Evolutionary conservation across 768 basidiomycete genomes (phyloP), one percentile per base, ranked within the genome.

Genomic region (Hygrophoropsis aurantiaca): DNA sequence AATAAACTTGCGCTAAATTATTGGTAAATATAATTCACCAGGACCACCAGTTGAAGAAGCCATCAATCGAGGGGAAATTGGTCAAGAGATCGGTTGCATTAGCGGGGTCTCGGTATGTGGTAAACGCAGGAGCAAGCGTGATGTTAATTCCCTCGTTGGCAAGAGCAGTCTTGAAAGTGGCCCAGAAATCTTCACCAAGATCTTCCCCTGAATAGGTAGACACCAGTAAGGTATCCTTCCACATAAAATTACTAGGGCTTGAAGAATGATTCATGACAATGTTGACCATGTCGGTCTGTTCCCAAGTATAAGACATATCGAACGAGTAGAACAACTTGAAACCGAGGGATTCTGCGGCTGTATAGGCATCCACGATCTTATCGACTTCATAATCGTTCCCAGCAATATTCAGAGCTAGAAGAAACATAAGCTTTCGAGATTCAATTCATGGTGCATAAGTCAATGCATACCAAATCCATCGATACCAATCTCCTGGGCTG

Each of bases 261-360:
- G 43, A 53, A 13, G 63, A 57, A 49, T 68, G 68, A 11, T 49
- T 56, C n/a, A 47, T 40, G 18, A 72, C 54, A 34, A 66, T 59
- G 19, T 45, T 40, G 35, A 58, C 53, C 50, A 59, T 54, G 37
- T 59, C 55, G 20, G 24, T 13, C 15, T 42, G 30, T 26, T 27
- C 23, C 61, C 58, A 62, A 11, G 46, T 40, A 21, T 34, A 53
- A n/a, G 59, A 57, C 67, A 69, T 67, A 49, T 71, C 71, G 46
- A 71, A 66, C 24, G 64, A 68, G 46, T 68, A 50, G 57, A 72
- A 69, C 15, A 72, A 51, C 57, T 69, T 67, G 61, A 71, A 71
- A 34, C 56, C 53, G 27, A 56, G 46, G 18, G 57, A 51, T 25
- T 65, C 71, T 2, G 65, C 55, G 0, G 58, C 73, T 25, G 57